These are phyloP conservation scores for Passalora sequoiae DNA, from an alignment of 2,329 filamentous ascomycete species.

Conservation along the genomic window DNA sequence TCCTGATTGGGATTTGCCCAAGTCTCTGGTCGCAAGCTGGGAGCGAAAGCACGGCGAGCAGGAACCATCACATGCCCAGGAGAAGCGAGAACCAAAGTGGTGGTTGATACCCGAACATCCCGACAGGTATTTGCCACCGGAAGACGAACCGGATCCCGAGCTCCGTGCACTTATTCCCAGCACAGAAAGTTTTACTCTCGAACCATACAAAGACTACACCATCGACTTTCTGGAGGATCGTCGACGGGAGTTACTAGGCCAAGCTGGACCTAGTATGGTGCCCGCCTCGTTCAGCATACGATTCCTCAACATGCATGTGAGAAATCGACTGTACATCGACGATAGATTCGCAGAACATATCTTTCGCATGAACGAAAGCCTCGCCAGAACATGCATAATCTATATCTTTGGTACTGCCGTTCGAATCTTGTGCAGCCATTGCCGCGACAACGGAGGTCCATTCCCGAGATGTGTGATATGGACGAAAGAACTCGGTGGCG, in stretches of 20 bases:
- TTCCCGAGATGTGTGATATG: conserved; percentile 1
- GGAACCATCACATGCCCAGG: neutral
- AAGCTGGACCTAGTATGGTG: neutral
- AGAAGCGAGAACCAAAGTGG: neutral
- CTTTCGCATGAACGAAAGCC: neutral
- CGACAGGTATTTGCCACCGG: neutral
- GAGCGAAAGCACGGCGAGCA: neutral
- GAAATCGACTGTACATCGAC: neutral
- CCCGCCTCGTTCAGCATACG: neutral
- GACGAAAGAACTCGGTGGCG: neutral
- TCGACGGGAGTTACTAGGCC: neutral
- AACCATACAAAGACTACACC: neutral
- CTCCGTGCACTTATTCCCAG: neutral
- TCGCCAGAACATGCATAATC: neutral
- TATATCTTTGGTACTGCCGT: conserved; percentile 1
- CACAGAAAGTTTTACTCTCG: neutral
- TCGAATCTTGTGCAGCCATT: neutral
- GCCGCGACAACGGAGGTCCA: neutral
- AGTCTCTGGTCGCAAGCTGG: neutral
- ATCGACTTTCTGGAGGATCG: conserved; percentile 3
- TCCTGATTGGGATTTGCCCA: conserved; percentile 4
- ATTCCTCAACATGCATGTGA: neutral
- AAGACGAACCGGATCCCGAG: neutral
- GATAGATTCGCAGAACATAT: neutral
- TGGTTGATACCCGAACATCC: neutral